Evolutionary conservation across 2,329 filamentous ascomycete genomes (phyloP).

Genomic region (Colletotrichum sp.): DNA sequence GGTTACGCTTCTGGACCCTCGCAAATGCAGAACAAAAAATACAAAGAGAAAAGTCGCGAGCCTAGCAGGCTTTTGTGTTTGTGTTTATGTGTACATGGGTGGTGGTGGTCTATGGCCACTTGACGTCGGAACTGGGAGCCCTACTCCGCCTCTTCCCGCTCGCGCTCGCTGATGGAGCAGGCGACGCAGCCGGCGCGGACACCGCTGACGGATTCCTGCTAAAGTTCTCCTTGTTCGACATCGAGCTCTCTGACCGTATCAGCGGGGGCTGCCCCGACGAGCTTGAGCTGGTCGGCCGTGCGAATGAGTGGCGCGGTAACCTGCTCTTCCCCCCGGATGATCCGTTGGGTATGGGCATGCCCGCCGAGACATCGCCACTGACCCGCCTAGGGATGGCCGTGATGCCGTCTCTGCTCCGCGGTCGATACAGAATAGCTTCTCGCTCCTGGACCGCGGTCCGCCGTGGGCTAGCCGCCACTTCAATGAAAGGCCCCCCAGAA

Average conservation of each 20-base stretch:
- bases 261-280: conserved; percentile 28
- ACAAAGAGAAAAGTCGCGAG: neutral
- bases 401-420: conserved; percentile 45
- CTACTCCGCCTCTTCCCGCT: conserved; percentile 21
- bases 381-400: conserved; percentile 49
- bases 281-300: conserved; percentile 27
- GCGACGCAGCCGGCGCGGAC: conserved; percentile 17
- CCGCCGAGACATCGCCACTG: conserved; percentile 39
- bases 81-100: neutral
- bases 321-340: conserved; percentile 37
- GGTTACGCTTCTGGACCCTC: neutral
- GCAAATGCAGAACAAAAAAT: neutral
- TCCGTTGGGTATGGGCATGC: conserved; percentile 19
- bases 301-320: conserved; percentile 40
- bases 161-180: conserved; percentile 9
- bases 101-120: conserved; percentile 18
- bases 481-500: conserved; percentile 50
- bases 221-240: conserved; percentile 45
- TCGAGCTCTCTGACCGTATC: conserved; percentile 42
- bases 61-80: neutral
- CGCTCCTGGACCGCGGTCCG: conserved; percentile 43
- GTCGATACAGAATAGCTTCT: conserved; percentile 45
- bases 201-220: conserved; percentile 21
- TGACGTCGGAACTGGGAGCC: conserved; percentile 24
- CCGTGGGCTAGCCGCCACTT: conserved; percentile 56